These are phyloP conservation scores for Tremellales sp. DNA, from an alignment of 1,284 basidiomycete species.

Conservation along the genomic window DNA sequence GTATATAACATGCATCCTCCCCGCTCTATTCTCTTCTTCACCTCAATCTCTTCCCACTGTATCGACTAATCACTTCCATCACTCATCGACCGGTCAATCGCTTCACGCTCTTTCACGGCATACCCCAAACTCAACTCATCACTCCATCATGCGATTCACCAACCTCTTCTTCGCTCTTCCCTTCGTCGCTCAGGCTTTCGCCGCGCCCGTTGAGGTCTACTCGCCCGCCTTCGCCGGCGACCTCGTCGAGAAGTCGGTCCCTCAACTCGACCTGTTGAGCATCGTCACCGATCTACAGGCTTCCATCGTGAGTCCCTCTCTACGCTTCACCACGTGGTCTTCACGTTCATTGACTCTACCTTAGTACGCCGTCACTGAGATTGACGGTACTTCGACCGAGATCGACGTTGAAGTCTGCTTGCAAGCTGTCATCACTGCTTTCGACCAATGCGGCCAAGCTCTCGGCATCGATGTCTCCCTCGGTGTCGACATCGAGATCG, in stretches of 20 bases:
- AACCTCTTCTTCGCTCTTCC: conserved; percentile 12
- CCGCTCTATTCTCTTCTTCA: not conserved
- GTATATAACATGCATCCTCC: no score
- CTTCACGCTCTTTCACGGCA: not conserved
- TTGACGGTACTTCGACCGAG: conserved; percentile 5
- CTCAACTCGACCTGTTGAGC: conserved; percentile 8
- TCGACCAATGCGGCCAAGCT: conserved; percentile 10
- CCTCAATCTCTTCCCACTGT: not conserved
- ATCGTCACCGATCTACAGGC: conserved; percentile 11
- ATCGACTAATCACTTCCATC: not conserved
- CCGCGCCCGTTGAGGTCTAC: conserved; percentile 9
- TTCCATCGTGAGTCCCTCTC: conserved; percentile 6
- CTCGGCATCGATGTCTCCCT: conserved; percentile 9
- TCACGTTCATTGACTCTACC: not conserved
- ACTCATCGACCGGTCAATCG: not conserved
- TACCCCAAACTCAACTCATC: not conserved
- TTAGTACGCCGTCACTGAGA: conserved; percentile 3
- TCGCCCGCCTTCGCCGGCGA: no score
- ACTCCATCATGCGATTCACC: conserved; percentile 13
- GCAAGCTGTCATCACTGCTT: conserved; percentile 8
- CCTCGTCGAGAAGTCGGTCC: conserved; percentile 4
- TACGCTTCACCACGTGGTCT: not conserved
- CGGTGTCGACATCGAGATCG: conserved; percentile 7
- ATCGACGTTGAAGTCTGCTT: conserved; percentile 10
- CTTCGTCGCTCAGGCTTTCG: conserved; percentile 12